phyloP scores from a whole-genome alignment of 2,329 filamentous ascomycete genomes.

The Colletotrichum truncatum region DNA sequence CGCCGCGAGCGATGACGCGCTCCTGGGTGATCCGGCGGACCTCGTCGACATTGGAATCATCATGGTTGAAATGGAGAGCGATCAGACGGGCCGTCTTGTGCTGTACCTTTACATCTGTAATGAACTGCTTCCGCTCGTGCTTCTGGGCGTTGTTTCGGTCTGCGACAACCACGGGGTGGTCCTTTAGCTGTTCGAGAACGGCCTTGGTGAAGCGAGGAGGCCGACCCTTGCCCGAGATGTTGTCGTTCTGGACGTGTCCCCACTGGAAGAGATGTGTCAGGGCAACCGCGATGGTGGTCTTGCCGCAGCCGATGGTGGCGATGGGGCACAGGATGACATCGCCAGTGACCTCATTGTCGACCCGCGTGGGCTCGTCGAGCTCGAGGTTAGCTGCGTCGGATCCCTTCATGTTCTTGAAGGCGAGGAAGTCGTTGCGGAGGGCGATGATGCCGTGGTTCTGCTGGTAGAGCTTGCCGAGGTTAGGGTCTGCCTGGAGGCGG shows the following conservation, averaged over 20 bases:
- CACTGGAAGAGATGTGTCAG: constrained; percentile 85
- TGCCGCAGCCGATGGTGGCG: constrained; percentile 94
- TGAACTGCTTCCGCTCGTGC: constrained; percentile 87
- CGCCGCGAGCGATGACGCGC: constrained; percentile 84
- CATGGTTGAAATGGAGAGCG: constrained; percentile 88
- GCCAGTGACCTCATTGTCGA: constrained; percentile 62
- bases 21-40: constrained; percentile 80
- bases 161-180: constrained; percentile 80
- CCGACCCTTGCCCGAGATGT: constrained; percentile 83
- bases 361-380: constrained; percentile 56
- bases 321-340: constrained; percentile 89
- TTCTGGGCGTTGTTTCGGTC: constrained; percentile 94
- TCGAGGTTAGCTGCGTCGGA: constrained; percentile 87
- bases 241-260: constrained; percentile 97
- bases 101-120: constrained; percentile 76
- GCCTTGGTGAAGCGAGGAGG: constrained; percentile 80
- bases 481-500: constrained; percentile 74
- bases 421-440: constrained; percentile 87
- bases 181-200: constrained; percentile 71
- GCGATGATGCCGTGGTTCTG: constrained; percentile 95
- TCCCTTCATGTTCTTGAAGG: constrained; percentile 84
- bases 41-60: constrained; percentile 76
- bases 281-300: constrained; percentile 90
- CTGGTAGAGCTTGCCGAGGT: constrained; percentile 77
- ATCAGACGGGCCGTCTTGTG: constrained; percentile 76